phyloP scores from a whole-genome alignment of 2,329 filamentous ascomycete species.

The Fusarium gaditjirri region DNA sequence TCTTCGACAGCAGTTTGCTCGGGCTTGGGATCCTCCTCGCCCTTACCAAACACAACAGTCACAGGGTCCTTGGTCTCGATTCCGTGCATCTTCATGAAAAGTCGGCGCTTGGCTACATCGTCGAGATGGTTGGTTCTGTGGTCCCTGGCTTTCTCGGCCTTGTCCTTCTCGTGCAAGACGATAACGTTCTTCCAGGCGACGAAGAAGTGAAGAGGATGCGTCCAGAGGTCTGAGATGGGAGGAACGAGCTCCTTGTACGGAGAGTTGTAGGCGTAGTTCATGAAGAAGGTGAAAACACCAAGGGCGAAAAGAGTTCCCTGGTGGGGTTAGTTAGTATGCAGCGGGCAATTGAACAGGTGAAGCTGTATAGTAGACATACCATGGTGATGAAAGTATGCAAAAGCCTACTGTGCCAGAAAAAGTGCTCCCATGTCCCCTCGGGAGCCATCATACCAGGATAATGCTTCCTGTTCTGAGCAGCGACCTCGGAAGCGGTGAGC shows the following conservation, averaged over 20 bases:
- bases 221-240: conserved; percentile 72
- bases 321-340: conserved; percentile 3
- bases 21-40: conserved; percentile 49
- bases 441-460: conserved; percentile 94
- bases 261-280: conserved; percentile 82
- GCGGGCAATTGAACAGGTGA: neutral
- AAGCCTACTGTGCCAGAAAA: conserved; percentile 80
- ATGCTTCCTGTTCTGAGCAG: conserved; percentile 73
- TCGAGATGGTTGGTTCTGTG: conserved; percentile 79
- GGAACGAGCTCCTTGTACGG: conserved; percentile 85
- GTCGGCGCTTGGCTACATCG: conserved; percentile 86
- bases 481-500: conserved; percentile 71
- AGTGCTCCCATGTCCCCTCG: conserved; percentile 82
- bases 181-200: conserved; percentile 76
- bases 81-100: conserved; percentile 88
- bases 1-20: conserved; percentile 50
- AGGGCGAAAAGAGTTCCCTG: conserved; percentile 75
- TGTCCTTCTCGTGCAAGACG: conserved; percentile 78
- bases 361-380: conserved; percentile 60
- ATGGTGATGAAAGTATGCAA: conserved; percentile 88
- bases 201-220: conserved; percentile 75
- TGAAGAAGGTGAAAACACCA: conserved; percentile 76
- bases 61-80: conserved; percentile 72
- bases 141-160: conserved; percentile 74
- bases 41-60: conserved; percentile 56